A percentile compares a stretch with the other conserved stretches of the same genome.
These are phyloP conservation scores for Ophiostoma piceae DNA, from an alignment of 2,329 filamentous ascomycete genomes.

Conservation along the genomic window DNA sequence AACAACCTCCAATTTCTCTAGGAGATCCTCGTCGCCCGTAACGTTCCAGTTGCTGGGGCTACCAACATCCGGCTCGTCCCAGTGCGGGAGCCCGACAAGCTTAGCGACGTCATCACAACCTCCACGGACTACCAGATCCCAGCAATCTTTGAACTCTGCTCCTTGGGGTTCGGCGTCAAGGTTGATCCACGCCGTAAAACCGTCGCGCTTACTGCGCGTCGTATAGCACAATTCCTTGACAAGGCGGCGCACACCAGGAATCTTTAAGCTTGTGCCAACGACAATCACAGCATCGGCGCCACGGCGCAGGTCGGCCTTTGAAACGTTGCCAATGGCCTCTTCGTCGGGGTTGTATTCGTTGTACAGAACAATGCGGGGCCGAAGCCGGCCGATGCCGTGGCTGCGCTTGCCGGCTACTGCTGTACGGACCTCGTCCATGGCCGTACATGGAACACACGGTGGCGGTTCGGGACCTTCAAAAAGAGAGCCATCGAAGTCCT, in stretches of 20 bases:
- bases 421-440: conserved; percentile 70
- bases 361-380: conserved; percentile 92
- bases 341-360: conserved; percentile 96
- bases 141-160: conserved; percentile 83
- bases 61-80: conserved; percentile 52
- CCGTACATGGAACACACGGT: conserved; percentile 67
- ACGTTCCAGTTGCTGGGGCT: conserved; percentile 37
- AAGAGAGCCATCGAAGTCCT: conserved; percentile 68
- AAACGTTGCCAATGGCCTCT: conserved; percentile 89
- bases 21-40: conserved; percentile 40
- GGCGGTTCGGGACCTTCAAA: conserved; percentile 84
- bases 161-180: conserved; percentile 76
- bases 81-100: conserved; percentile 58
- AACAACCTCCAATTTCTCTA: conserved; percentile 41
- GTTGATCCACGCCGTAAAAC: conserved; percentile 92
- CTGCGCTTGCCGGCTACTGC: conserved; percentile 76
- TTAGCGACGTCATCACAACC: conserved; percentile 83
- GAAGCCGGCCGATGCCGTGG: conserved; percentile 83
- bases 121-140: conserved; percentile 84
- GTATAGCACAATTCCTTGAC: conserved; percentile 86
- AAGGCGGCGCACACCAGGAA: conserved; percentile 84
- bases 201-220: conserved; percentile 74
- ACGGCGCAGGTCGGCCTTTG: conserved; percentile 75
- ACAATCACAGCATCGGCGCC: conserved; percentile 90
- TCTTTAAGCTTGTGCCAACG: conserved; percentile 91